Evolutionary conservation across 2,329 filamentous ascomycete genomes (phyloP).

Genomic region (Cadophora malorum): DNA sequence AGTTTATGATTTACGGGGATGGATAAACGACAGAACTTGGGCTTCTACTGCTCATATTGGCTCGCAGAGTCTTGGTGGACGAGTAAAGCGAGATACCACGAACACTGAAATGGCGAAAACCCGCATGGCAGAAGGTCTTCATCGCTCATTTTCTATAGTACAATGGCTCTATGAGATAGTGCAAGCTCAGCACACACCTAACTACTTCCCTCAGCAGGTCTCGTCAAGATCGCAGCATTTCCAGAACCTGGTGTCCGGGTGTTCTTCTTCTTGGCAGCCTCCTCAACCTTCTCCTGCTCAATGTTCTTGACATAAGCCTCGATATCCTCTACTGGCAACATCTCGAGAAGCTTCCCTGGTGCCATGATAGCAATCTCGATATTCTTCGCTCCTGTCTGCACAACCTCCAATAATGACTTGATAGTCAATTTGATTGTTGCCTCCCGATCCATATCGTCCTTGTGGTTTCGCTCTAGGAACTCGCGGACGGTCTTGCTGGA

Average conservation of each 20-base stretch:
- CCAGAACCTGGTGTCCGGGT: constrained; percentile 74
- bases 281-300: constrained; percentile 98
- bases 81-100: background rate
- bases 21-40: background rate
- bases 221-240: constrained; percentile 75
- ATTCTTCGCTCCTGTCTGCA: constrained; percentile 99
- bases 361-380: constrained; percentile 99
- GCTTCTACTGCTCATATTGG: background rate
- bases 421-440: constrained; percentile 96
- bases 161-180: constrained; percentile 42
- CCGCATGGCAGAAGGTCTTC: constrained; percentile 24
- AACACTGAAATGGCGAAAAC: background rate
- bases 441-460: constrained; percentile 95
- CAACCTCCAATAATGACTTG: constrained; percentile 97
- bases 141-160: constrained; percentile 46
- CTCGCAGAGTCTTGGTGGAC: background rate
- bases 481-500: constrained; percentile 99
- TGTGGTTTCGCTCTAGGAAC: constrained; percentile 98
- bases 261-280: constrained; percentile 96
- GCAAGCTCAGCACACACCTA: constrained; percentile 30
- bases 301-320: constrained; percentile 98
- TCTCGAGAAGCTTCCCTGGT: constrained; percentile 87
- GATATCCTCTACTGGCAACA: constrained; percentile 94
- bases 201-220: constrained; percentile 48
- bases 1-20: constrained; percentile 28